These are phyloP conservation scores for Trichocomaceae sp. DNA, from an alignment of 2,329 filamentous ascomycete species.

Conservation along the genomic window DNA sequence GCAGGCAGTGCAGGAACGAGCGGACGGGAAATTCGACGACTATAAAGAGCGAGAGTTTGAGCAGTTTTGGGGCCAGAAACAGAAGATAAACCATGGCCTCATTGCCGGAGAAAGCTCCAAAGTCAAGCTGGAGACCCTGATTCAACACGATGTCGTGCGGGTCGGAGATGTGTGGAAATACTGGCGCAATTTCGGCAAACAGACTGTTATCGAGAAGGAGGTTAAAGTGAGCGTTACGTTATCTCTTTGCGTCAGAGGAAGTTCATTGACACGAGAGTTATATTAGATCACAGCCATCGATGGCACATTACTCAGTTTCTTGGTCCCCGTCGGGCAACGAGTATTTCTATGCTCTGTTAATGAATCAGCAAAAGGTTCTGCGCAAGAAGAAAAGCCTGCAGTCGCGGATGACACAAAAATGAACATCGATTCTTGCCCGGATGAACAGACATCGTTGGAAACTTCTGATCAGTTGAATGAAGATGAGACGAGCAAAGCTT, in stretches of 20 bases:
- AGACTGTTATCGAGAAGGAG: conserved; percentile 38
- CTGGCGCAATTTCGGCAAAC: conserved; percentile 24
- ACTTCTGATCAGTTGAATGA: neutral
- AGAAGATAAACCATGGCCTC: conserved; percentile 28
- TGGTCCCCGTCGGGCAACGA: conserved; percentile 34
- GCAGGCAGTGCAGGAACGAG: conserved; percentile 47
- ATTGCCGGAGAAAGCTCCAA: conserved; percentile 39
- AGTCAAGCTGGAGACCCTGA: conserved; percentile 33
- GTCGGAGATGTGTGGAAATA: conserved; percentile 39
- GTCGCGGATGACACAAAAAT: neutral
- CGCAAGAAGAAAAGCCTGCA: neutral
- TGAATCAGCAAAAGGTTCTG: neutral
- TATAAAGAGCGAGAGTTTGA: conserved; percentile 52
- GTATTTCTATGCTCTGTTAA: conserved; percentile 24
- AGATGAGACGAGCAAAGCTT: neutral
- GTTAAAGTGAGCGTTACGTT: conserved; percentile 27
- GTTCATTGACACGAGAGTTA: neutral
- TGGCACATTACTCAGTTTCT: conserved; percentile 29
- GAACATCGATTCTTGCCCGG: neutral
- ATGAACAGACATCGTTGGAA: neutral
- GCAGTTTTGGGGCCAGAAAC: conserved; percentile 53
- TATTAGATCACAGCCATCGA: conserved; percentile 30
- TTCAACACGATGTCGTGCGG: conserved; percentile 30
- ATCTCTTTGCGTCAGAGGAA: neutral
- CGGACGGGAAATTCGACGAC: conserved; percentile 50